Evolutionary conservation across 2,329 filamentous ascomycete genomes (phyloP).

Genomic region (Zopfia rhizophila): DNA sequence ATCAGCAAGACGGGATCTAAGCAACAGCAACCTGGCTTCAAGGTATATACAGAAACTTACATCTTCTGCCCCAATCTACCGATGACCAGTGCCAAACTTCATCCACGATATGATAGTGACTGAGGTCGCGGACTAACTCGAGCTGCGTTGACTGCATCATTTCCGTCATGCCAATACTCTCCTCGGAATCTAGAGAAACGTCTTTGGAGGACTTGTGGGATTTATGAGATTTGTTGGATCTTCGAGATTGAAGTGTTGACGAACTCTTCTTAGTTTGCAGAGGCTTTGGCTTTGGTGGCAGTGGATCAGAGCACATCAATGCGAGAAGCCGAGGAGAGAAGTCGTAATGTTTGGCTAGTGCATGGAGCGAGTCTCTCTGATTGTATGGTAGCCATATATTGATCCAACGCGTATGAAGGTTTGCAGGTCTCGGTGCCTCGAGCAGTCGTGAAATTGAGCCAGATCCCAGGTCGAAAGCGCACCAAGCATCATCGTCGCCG

Average conservation of each 20-base stretch:
- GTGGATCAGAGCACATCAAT: constrained; percentile 70
- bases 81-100: constrained; percentile 81
- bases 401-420: constrained; percentile 74
- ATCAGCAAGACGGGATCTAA: constrained; percentile 14
- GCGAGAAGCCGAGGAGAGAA: constrained; percentile 74
- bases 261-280: constrained; percentile 40
- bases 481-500: constrained; percentile 64
- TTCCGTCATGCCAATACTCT: constrained; percentile 48
- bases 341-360: constrained; percentile 70
- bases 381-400: constrained; percentile 76
- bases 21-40: background rate
- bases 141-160: constrained; percentile 49
- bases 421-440: constrained; percentile 56
- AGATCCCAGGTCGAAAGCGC: constrained; percentile 64
- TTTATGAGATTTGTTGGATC: constrained; percentile 33
- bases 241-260: constrained; percentile 41
- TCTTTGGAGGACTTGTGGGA: constrained; percentile 27
- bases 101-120: constrained; percentile 70
- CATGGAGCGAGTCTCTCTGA: constrained; percentile 66
- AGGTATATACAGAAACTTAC: too few relatives aligned
- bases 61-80: constrained; percentile 73
- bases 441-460: constrained; percentile 54
- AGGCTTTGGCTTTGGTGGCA: constrained; percentile 36
- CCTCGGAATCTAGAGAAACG: constrained; percentile 41
- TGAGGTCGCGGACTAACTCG: constrained; percentile 52